These are phyloP conservation scores for Pichia sp. DNA, from an alignment of 1,139 yeast genomes.

Conservation along the genomic window DNA sequence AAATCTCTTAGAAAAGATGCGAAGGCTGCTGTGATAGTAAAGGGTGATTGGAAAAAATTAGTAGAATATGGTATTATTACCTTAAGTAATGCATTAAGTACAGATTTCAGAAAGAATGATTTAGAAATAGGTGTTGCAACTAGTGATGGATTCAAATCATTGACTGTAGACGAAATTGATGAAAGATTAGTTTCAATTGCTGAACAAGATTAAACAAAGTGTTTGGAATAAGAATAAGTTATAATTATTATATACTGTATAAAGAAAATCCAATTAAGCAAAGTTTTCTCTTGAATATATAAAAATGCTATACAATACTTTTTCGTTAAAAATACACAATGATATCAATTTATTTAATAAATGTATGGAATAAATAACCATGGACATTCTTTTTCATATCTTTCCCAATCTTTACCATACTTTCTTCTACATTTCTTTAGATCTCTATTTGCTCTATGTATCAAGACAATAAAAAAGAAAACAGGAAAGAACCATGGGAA, in stretches of 20 bases:
- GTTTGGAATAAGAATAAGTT: not conserved
- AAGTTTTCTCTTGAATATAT: not conserved
- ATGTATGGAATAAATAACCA: slow-evolving; percentile 86
- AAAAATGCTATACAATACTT: not conserved
- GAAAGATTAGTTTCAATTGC: slow-evolving; percentile 91
- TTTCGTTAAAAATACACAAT: not conserved
- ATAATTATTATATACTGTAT: not conserved
- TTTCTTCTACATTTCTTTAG: slow-evolving; percentile 73
- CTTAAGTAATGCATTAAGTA: slow-evolving; percentile 77
- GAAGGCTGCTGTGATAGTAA: slow-evolving; percentile 35
- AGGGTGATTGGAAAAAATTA: slow-evolving; percentile 83
- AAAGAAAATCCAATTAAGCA: not conserved
- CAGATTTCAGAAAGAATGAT: slow-evolving; percentile 90
- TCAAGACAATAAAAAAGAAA: slow-evolving; percentile 78
- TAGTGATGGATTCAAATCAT: slow-evolving; percentile 56
- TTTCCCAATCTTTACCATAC: slow-evolving; percentile 92
- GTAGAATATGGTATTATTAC: slow-evolving; percentile 87
- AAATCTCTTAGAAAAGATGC: slow-evolving; percentile 37
- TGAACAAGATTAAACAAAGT: slow-evolving; percentile 65
- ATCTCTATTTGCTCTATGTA: slow-evolving; percentile 87
- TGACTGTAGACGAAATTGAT: slow-evolving; percentile 83
- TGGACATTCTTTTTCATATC: slow-evolving; percentile 82
- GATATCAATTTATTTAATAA: slow-evolving; percentile 33
- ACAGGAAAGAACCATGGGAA: slow-evolving; percentile 95
- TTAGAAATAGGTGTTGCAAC: slow-evolving; percentile 90